Evolutionary conservation across 441 rosid species (phyloP).

Genomic region (Croton setiger): DNA sequence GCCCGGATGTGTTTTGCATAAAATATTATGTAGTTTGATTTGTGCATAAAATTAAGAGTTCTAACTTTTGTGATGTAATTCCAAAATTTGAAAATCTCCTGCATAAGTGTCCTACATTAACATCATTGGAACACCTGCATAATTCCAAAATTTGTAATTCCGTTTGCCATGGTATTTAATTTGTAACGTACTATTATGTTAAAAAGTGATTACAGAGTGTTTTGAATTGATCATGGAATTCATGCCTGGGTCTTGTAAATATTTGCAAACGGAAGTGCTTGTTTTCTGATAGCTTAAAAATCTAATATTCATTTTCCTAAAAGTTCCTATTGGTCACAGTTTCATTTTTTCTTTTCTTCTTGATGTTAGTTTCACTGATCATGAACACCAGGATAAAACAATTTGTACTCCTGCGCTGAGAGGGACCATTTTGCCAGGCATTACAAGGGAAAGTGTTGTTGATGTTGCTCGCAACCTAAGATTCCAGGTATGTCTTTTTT

Average conservation of each 20-base stretch:
- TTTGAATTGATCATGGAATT: not conserved
- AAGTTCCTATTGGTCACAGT: not conserved
- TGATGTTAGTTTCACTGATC: not conserved
- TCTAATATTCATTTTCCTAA: not conserved
- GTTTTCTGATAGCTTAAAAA: not conserved
- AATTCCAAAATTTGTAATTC: too few species aligned
- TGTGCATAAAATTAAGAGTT: too few species aligned
- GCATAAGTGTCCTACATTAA: too few species aligned
- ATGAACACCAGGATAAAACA: constrained; percentile 25
- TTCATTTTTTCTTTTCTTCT: not conserved
- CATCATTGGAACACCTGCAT: too few species aligned
- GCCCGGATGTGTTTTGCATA: too few species aligned
- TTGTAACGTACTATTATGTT: not conserved
- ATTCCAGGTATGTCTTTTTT: constrained; percentile 41
- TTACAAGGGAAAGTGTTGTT: constrained; percentile 67
- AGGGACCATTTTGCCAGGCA: constrained; percentile 73
- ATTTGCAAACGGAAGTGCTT: not conserved
- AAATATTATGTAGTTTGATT: too few species aligned
- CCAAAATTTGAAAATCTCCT: too few species aligned
- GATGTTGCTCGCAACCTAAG: constrained; percentile 69
- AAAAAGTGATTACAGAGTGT: not conserved
- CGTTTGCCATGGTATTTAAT: not conserved
- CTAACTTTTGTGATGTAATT: too few species aligned
- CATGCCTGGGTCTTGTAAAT: not conserved
- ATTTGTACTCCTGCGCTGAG: constrained; percentile 58